Conservation (phyloP, 2,329 filamentous ascomycete species). For the Penicillium sp. region DNA sequence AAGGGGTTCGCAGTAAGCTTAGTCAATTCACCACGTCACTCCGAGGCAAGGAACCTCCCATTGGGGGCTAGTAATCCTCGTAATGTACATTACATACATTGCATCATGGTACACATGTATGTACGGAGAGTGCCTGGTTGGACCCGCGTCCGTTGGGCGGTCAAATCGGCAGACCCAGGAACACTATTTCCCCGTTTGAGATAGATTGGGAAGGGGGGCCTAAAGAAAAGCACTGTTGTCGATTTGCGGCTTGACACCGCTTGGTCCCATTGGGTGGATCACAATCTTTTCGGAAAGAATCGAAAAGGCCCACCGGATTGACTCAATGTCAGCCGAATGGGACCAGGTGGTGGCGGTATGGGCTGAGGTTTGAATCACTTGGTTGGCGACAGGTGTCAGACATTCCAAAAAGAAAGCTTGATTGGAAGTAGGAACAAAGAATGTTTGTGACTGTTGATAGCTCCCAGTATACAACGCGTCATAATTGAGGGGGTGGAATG, state of each 20-base stretch:
- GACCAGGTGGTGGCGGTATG: background rate
- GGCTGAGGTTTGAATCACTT: background rate
- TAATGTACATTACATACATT: background rate
- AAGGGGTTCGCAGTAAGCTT: background rate
- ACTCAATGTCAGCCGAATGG: background rate
- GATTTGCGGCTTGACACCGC: slow-evolving; percentile 7
- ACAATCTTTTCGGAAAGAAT: slow-evolving; percentile 15
- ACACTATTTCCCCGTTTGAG: background rate
- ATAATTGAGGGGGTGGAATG: background rate
- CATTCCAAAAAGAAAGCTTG: background rate
- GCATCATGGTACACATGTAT: background rate
- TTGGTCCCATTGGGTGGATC: slow-evolving; percentile 12
- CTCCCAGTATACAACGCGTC: background rate
- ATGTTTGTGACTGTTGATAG: background rate
- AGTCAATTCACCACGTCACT: slow-evolving; percentile 1
- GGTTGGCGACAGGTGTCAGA: background rate
- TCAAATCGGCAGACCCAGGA: background rate
- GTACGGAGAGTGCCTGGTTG: background rate
- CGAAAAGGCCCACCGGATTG: slow-evolving; percentile 12
- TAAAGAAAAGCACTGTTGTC: background rate
- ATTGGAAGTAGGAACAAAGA: background rate
- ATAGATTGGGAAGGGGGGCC: background rate
- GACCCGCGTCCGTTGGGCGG: background rate
- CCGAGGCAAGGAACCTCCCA: background rate
- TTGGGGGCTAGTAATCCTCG: background rate